Percentiles rank a stretch among this genome's conserved stretches.
Evolutionary conservation across 345 rosid species (phyloP).

Genomic region (Hibiscus trionum): DNA sequence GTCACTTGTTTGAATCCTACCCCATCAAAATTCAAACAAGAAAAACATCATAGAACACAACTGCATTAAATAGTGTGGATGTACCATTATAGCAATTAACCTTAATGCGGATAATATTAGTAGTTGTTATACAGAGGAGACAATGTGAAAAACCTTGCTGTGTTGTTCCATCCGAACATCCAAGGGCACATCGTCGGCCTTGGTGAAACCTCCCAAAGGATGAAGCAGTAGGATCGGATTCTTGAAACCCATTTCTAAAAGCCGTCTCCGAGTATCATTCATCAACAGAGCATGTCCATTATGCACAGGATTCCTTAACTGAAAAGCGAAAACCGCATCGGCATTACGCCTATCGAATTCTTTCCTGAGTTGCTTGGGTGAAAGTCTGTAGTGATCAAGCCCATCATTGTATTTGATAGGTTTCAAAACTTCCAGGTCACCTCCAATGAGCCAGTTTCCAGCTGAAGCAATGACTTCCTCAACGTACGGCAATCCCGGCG

Average conservation of each 20-base stretch:
- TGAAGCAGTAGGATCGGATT: slow-evolving; percentile 89
- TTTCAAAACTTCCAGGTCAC: slow-evolving; percentile 72
- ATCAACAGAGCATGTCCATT: slow-evolving; percentile 93
- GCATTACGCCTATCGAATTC: slow-evolving; percentile 83
- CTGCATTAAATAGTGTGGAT: not conserved
- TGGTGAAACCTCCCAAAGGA: slow-evolving; percentile 90
- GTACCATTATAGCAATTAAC: not conserved
- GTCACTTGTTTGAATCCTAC: not conserved
- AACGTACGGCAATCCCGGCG: slow-evolving; percentile 83
- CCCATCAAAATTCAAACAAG: not conserved
- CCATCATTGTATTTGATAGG: slow-evolving; percentile 87
- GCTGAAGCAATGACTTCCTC: slow-evolving; percentile 65
- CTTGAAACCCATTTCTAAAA: slow-evolving; percentile 85
- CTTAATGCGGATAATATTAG: not conserved
- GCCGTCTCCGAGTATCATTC: slow-evolving; percentile 79
- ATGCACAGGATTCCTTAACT: slow-evolving; percentile 90
- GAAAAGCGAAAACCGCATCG: slow-evolving; percentile 96
- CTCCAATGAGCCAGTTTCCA: slow-evolving; percentile 95
- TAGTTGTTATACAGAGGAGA: not conserved
- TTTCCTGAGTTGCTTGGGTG: slow-evolving; percentile 71
- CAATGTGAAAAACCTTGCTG: slow-evolving; percentile 47
- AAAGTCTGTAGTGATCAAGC: slow-evolving; percentile 89
- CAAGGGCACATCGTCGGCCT: slow-evolving; percentile 93
- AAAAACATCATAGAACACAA: not conserved
- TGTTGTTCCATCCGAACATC: slow-evolving; percentile 96